Evolutionary conservation across 306 rosid genomes (phyloP), one percentile per base, ranked within the genome.

Genomic region (Aeschynomene evenia): DNA sequence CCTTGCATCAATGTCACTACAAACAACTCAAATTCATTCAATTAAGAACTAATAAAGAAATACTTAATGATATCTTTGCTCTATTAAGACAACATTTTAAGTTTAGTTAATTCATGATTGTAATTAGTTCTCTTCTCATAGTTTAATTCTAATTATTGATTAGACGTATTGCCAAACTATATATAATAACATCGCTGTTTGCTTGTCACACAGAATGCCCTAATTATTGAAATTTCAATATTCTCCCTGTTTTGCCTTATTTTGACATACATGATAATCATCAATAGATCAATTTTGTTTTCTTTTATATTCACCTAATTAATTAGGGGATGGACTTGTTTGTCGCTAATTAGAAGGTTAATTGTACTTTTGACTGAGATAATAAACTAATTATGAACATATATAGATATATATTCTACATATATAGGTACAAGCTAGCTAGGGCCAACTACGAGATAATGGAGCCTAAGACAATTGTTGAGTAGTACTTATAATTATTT

Each of bases 401-500:
- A 40, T 40, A 56, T 26, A 12, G 19, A 18, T 45, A 23, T 26
- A 8, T 45, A 5, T 33, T 20, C 43, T 59, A 28, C 48, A 12
- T 59, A 28, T 34, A 12, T 15, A 28, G 40, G 33, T 45, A 31
- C n/a, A 26, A 23, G n/a, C n/a, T n/a, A n/a, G n/a, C n/a, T n/a
- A n/a, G 12, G 40, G 57, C 34, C 31, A 28, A 28, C 31, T 19
- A 42, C 23, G 20, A 28, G 33, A 40, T 68, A 26, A 26, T 28
- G 22, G 50, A 70, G 64, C 31, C 24, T 26, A 72, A 71, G 74
- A 65, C 63, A 72, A 54, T 15, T 48, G 5, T 20, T 28, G 37
- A 18, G 57, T 22, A 49, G 51, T 68, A 34, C 9, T 7, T 21
- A 53, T 60, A 39, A 73, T 73, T 66, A 63, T 73, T 72, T 81